Base-by-base conservation (phyloP, 345 rosid genomes). In the Eucalyptus sp. region DNA sequence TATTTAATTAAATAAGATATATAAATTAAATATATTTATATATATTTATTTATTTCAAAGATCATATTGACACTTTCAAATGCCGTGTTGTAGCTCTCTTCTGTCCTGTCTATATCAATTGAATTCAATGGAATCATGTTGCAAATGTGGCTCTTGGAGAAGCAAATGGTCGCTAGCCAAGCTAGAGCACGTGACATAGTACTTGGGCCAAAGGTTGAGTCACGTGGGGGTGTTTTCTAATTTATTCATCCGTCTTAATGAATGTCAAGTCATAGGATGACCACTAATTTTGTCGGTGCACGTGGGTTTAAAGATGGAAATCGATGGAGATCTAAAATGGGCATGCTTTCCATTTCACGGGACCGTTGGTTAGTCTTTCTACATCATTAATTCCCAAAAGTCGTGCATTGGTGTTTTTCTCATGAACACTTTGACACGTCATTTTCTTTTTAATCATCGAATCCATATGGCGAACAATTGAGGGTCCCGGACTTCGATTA, bases 381-480 rank as follows among this genome's bases (percentile, higher is more conserved):
- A 62, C 68, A 62, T 13, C 3, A 24, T 10, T 10, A 56, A 25
- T 56, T 56, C 62, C 29, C 68, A 62, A 11, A 60, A 60, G 66
- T 25, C 0, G 66, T 11, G 66, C 66, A 5, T 10, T 25, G 66
- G 14, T 60, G 66, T 11, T 60, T 25, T 12, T 60, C 15, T 25
- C 66, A 25, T 11, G 66, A 27, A 25, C 68, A 6, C 68, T 0
- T 5, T 2, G 33, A 29, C 8, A 27, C 68, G 17, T 3, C 68
- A 29, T 62, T 29, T 6, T 62, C 68, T 29, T 62, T 64, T 64
- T 64, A 64, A 64, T n/a, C 37, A 64, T 64, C 33, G 3, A n/a
- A n/a, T 64, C 76, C 76, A 14, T 7, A 4, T 13, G 37, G 0
- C 0, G 20, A n/a, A 64, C 5, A 16, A 14, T n/a, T 13, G 76